Evolutionary conservation across 2,329 filamentous ascomycete genomes (phyloP).

Genomic region (Scleromitrula shiraiana): DNA sequence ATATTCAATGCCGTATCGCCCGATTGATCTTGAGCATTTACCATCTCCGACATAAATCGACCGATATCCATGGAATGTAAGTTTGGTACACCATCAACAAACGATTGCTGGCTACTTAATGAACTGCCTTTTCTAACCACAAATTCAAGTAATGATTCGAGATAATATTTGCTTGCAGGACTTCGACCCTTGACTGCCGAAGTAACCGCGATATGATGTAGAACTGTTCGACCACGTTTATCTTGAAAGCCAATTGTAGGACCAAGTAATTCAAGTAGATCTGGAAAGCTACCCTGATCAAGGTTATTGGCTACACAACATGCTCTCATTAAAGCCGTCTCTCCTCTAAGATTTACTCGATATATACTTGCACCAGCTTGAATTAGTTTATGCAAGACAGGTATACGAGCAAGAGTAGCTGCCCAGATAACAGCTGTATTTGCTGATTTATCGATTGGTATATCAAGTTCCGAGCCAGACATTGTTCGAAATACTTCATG

Average conservation of each 20-base stretch:
- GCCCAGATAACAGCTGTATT: constrained; percentile 96
- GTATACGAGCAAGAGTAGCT: constrained; percentile 79
- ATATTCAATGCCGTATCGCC: constrained; percentile 94
- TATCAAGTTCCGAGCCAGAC: constrained; percentile 74
- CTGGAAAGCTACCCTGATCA: constrained; percentile 83
- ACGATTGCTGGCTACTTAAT: constrained; percentile 42
- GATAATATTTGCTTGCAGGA: constrained; percentile 87
- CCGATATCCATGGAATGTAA: constrained; percentile 62
- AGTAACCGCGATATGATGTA: constrained; percentile 94
- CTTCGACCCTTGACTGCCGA: constrained; percentile 92
- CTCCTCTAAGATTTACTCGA: constrained; percentile 79
- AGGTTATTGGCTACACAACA: constrained; percentile 91
- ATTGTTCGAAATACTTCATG: constrained; percentile 72
- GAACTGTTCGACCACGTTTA: constrained; percentile 78
- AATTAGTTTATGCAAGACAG: constrained; percentile 73
- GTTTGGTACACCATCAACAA: constrained; percentile 20
- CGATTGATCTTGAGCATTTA: constrained; percentile 88
- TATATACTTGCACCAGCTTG: constrained; percentile 79
- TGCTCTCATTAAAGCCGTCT: constrained; percentile 88
- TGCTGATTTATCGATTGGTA: constrained; percentile 80
- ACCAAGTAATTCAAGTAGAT: constrained; percentile 80
- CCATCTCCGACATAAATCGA: constrained; percentile 93
- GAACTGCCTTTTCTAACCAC: constrained; percentile 77
- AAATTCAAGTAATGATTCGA: constrained; percentile 90
- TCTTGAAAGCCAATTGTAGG: constrained; percentile 87